phyloP scores from a whole-genome alignment of 2,329 filamentous ascomycete species.

The Gaeumannomyces sp. region DNA sequence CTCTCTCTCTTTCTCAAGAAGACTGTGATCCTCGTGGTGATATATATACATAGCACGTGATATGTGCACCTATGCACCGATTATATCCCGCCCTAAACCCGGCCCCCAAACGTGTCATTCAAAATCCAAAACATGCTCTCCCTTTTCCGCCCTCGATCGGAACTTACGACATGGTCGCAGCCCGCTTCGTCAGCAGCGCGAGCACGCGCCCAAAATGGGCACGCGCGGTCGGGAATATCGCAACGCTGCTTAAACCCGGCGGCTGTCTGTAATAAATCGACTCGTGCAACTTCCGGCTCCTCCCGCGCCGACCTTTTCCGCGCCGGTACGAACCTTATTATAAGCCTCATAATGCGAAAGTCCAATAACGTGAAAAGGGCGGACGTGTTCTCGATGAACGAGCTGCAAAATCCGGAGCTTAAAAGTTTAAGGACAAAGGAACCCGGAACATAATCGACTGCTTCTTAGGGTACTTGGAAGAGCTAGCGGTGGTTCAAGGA shows the following conservation, averaged over 20 bases:
- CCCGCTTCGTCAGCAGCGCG: slow-evolving; percentile 20
- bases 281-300: slow-evolving; percentile 12
- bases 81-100: slow-evolving; percentile 10
- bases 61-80: too few species aligned
- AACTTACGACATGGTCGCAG: slow-evolving; percentile 22
- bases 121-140: slow-evolving; percentile 18
- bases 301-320: slow-evolving; percentile 11
- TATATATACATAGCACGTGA: too few species aligned
- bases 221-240: slow-evolving; percentile 13
- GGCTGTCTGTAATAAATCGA: slow-evolving; percentile 17
- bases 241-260: slow-evolving; percentile 19
- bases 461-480: slow-evolving; percentile 15
- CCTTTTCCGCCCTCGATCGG: slow-evolving; percentile 17
- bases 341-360: slow-evolving; percentile 16
- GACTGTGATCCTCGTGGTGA: too few species aligned
- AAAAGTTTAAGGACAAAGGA: slow-evolving; percentile 13
- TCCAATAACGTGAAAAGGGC: slow-evolving; percentile 7
- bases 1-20: too few species aligned
- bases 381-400: slow-evolving; percentile 15
- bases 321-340: neutral
- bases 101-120: slow-evolving; percentile 19
- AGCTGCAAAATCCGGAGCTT: slow-evolving; percentile 14
- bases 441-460: slow-evolving; percentile 15
- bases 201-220: slow-evolving; percentile 14
- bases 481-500: slow-evolving; percentile 10